Evolutionary conservation across 176 grass and related monocot genomes (phyloP).

Genomic region (Musa beccarii): DNA sequence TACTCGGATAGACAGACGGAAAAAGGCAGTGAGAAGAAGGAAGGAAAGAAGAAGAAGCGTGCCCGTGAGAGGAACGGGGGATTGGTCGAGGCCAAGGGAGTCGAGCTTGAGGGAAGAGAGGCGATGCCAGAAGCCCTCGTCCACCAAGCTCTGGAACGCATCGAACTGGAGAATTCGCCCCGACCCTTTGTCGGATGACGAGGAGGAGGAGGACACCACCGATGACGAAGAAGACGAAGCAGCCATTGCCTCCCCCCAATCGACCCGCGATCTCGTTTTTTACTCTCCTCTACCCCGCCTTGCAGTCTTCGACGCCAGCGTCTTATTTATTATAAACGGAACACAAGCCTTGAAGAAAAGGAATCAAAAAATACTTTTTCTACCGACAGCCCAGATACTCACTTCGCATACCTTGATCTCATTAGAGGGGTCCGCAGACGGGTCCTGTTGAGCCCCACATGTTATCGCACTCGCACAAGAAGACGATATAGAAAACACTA

Average conservation of each 20-base stretch:
- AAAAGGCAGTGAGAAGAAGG: neutral
- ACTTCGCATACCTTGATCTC: too few species aligned
- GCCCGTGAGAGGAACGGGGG: constrained; percentile 58
- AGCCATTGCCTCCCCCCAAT: neutral
- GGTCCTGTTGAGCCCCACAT: too few species aligned
- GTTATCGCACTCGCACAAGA: too few species aligned
- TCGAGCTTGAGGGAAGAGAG: constrained; percentile 73
- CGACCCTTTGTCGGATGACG: neutral
- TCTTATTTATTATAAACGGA: neutral
- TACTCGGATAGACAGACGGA: neutral
- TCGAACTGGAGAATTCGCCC: constrained; percentile 27
- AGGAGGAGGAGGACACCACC: neutral
- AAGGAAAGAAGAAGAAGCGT: neutral
- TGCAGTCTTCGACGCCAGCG: neutral
- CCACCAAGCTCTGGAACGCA: constrained; percentile 21
- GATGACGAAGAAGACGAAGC: constrained; percentile 13
- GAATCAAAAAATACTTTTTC: too few species aligned
- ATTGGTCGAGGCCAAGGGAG: constrained; percentile 67
- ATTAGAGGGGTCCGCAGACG: too few species aligned
- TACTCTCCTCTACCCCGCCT: neutral
- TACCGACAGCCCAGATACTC: too few species aligned
- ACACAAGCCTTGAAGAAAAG: too few species aligned
- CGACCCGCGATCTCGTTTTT: neutral
- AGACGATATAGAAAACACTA: too few species aligned
- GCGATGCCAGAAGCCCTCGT: constrained; percentile 40